Percentiles rank a stretch among this genome's conserved stretches.
Evolutionary conservation across 805 yeast genomes (phyloP).

Genomic region (Hanseniaspora lachancei): DNA sequence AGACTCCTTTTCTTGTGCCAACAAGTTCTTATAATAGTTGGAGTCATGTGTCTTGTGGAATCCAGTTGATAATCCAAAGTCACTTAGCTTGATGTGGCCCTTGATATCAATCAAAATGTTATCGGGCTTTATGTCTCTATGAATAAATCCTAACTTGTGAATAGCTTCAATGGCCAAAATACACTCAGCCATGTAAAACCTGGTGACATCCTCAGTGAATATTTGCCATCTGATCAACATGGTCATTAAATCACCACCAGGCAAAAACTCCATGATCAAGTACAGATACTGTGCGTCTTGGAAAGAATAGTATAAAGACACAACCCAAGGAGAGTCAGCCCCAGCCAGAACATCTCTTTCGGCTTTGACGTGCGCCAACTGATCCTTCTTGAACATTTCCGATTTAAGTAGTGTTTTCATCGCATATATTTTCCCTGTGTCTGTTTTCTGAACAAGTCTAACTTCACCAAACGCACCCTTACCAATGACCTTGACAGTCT

Average conservation of each 20-base stretch:
- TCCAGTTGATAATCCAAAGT: slow-evolving; percentile 81
- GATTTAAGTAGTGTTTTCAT: slow-evolving; percentile 84
- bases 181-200: slow-evolving; percentile 93
- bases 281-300: slow-evolving; percentile 66
- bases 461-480: slow-evolving; percentile 99
- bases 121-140: slow-evolving; percentile 95
- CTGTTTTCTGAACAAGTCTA: slow-evolving; percentile 80
- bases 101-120: slow-evolving; percentile 73
- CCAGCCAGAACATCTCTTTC: slow-evolving; percentile 92
- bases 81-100: slow-evolving; percentile 74
- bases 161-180: slow-evolving; percentile 89
- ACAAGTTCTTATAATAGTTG: slow-evolving; percentile 66
- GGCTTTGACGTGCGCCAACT: slow-evolving; percentile 87
- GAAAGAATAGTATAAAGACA: slow-evolving; percentile 65
- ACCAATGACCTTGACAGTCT: slow-evolving; percentile 78
- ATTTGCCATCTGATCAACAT: slow-evolving; percentile 91
- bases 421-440: slow-evolving; percentile 80
- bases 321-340: slow-evolving; percentile 80
- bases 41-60: slow-evolving; percentile 89
- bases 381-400: slow-evolving; percentile 92
- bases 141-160: slow-evolving; percentile 86
- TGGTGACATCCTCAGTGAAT: slow-evolving; percentile 80
- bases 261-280: slow-evolving; percentile 88
- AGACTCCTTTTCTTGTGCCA: slow-evolving; percentile 43
- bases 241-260: slow-evolving; percentile 86